Percentiles rank a stretch among this genome's conserved stretches.
These are phyloP conservation scores for Boechera retrofracta DNA, from an alignment of 345 rosid species.

Conservation along the genomic window DNA sequence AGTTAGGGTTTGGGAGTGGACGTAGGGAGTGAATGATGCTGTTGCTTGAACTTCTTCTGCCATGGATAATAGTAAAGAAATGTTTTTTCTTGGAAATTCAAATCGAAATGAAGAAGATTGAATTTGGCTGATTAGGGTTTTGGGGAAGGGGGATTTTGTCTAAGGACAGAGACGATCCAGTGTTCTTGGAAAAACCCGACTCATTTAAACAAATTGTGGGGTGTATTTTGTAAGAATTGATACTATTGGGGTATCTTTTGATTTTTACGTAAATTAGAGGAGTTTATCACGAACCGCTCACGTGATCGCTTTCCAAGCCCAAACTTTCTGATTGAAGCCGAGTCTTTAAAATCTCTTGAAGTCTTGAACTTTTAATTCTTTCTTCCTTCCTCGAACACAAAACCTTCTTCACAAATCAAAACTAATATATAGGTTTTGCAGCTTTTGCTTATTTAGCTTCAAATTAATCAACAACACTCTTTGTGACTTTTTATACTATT, in stretches of 20 bases:
- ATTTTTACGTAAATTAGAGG: not conserved
- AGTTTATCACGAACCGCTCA: conserved; percentile 3
- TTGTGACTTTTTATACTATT: too few relatives aligned
- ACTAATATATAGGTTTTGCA: too few relatives aligned
- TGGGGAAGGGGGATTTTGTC: not conserved
- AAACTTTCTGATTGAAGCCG: not conserved
- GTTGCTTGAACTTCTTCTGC: conserved; percentile 38
- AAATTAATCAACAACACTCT: too few relatives aligned
- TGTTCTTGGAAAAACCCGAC: not conserved
- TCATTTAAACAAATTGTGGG: conserved; percentile 3
- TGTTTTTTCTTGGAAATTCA: not conserved
- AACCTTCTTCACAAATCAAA: too few relatives aligned
- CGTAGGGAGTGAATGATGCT: conserved; percentile 65
- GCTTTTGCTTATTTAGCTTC: too few relatives aligned
- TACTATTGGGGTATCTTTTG: conserved; percentile 12
- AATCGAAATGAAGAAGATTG: conserved; percentile 10
- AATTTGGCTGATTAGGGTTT: conserved; percentile 37
- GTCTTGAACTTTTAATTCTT: too few relatives aligned
- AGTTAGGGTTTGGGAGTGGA: conserved; percentile 74
- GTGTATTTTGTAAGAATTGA: not conserved
- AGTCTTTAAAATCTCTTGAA: not conserved
- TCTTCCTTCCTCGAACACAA: too few relatives aligned
- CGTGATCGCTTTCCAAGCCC: not conserved
- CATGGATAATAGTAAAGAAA: not conserved
- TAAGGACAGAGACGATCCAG: conserved; percentile 8